Evolutionary conservation across 192 early-diverging fungal species (phyloP), one percentile per base, ranked within the genome.

Genomic region (Podila epicladia): DNA sequence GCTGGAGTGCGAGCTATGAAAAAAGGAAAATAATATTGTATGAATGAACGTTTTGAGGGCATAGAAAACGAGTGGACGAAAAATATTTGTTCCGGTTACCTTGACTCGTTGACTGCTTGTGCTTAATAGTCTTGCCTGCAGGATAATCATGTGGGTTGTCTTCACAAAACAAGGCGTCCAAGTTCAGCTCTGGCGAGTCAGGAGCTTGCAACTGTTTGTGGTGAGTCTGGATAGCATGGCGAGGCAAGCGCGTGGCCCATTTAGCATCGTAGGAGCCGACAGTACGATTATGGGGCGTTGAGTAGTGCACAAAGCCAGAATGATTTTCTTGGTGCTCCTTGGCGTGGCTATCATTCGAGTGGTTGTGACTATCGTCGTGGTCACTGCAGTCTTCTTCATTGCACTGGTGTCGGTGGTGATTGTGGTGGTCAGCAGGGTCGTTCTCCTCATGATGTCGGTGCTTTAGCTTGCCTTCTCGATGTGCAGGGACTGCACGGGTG

Each of bases 341-440:
- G 53, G 22, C 6, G 24, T 55, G 4, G 2, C 24, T 22, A 55
- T 3, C 9, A 26, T 26, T n/a, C 22, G 53, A 17, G 53, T 55
- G 53, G 22, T 2, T 26, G 26, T 55, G 53, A 15, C 62, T 38
- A 17, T 31, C 51, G 4, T 66, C 13, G 17, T 66, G 49, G 1
- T 66, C 50, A 6, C 26, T 51, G 49, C 50, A 66, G 29, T 31
- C 24, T 28, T 66, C 65, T 0, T 51, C 48, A 53, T 66, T 29
- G 8, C 49, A 20, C 19, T 66, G 65, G 31, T 66, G 50, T 11
- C 32, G 8, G 51, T 32, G 31, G n/a, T 66, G 50, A 29, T 55
- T 32, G 29, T 66, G 65, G 7, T 66, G 48, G 32, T 66, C 31
- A 5, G 65, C 55, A 29, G 50, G 28, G 19, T 66, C 49, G 28